Percentiles rank a stretch among this genome's conserved stretches.
These are phyloP conservation scores for Cyberlindnera japonica DNA, from an alignment of 805 yeast genomes.

Conservation along the genomic window DNA sequence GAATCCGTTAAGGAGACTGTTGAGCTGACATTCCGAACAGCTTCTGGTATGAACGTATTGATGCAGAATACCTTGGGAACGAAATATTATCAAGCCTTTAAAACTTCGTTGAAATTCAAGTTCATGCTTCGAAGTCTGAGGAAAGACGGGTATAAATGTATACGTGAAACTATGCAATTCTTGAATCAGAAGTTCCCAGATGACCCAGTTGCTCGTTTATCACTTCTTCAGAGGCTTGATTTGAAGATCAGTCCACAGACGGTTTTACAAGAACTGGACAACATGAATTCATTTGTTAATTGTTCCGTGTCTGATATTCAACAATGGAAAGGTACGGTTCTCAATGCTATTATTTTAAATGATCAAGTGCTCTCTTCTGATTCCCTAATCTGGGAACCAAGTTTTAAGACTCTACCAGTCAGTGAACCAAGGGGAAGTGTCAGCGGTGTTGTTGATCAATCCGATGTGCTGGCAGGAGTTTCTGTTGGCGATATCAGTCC, in stretches of 20 bases:
- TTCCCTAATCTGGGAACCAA: slow-evolving; percentile 24
- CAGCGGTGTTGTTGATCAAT: not conserved
- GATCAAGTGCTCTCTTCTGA: slow-evolving; percentile 16
- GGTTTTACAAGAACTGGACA: slow-evolving; percentile 20
- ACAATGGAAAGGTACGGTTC: not conserved
- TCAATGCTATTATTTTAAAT: slow-evolving; percentile 9
- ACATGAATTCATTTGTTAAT: slow-evolving; percentile 17
- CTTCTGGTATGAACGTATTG: slow-evolving; percentile 20
- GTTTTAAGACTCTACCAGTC: slow-evolving; percentile 14
- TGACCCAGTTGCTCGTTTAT: slow-evolving; percentile 17
- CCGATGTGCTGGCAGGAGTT: not conserved
- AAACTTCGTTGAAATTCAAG: slow-evolving; percentile 23
- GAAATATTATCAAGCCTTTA: slow-evolving; percentile 25
- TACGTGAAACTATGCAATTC: slow-evolving; percentile 23
- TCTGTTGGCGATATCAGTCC: not conserved
- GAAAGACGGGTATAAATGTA: slow-evolving; percentile 25
- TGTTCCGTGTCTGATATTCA: slow-evolving; percentile 10
- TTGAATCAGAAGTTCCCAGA: slow-evolving; percentile 18
- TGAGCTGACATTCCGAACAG: slow-evolving; percentile 6
- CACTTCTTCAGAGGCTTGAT: slow-evolving; percentile 15
- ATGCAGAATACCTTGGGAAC: slow-evolving; percentile 24
- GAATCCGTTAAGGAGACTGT: slow-evolving; percentile 3
- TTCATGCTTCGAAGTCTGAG: slow-evolving; percentile 22
- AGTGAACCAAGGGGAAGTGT: not conserved
- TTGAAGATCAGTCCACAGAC: slow-evolving; percentile 15